These are phyloP conservation scores for Yamadazyma buinensis DNA, from an alignment of 1,139 yeast genomes.

Conservation along the genomic window DNA sequence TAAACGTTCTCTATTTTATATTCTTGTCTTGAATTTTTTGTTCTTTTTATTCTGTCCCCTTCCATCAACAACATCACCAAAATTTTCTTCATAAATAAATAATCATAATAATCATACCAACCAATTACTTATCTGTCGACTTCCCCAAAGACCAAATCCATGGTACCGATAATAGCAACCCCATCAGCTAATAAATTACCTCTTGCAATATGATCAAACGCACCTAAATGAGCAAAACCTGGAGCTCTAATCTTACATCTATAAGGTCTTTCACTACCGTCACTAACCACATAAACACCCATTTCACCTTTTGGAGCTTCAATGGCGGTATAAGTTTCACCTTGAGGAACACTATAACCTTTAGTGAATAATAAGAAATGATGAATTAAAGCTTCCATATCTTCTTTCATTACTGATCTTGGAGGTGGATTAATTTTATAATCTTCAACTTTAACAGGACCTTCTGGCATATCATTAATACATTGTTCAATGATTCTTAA, in stretches of 20 bases:
- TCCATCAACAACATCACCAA: too few species aligned
- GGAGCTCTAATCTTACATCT: constrained; percentile 93
- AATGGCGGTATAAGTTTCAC: constrained; percentile 88
- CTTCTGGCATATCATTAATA: constrained; percentile 88
- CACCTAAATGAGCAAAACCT: constrained; percentile 87
- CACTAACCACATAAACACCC: constrained; percentile 88
- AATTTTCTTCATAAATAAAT: too few species aligned
- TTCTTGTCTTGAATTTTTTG: too few species aligned
- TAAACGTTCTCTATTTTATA: too few species aligned
- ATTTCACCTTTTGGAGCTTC: constrained; percentile 97
- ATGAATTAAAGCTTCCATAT: constrained; percentile 90
- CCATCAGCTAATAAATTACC: constrained; percentile 90
- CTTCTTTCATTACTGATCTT: constrained; percentile 79
- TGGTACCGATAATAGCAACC: constrained; percentile 90
- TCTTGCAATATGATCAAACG: constrained; percentile 80
- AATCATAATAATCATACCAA: too few species aligned
- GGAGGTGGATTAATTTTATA: constrained; percentile 84
- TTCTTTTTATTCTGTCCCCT: too few species aligned
- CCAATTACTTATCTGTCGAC: constrained; percentile 89
- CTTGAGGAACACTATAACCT: constrained; percentile 87
- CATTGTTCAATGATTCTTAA: constrained; percentile 87
- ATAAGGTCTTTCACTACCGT: constrained; percentile 88
- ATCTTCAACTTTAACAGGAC: constrained; percentile 90
- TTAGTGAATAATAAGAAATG: constrained; percentile 85
- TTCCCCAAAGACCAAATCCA: constrained; percentile 94